These are phyloP conservation scores for Maudiozyma turicensis DNA, from an alignment of 805 yeast genomes.

Conservation along the genomic window DNA sequence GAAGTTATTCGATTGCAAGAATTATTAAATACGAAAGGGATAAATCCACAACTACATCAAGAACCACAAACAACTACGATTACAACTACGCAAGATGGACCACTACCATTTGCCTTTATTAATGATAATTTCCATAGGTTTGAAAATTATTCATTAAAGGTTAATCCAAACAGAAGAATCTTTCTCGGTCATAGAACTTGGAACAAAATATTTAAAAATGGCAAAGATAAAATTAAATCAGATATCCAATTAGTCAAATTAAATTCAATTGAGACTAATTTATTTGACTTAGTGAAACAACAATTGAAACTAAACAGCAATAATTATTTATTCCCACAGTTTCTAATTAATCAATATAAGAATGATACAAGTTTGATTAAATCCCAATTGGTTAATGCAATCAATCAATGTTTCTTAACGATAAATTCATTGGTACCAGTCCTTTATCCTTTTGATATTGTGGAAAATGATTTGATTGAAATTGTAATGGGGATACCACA, in stretches of 20 bases:
- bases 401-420: slow-evolving; percentile 9
- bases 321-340: slow-evolving; percentile 13
- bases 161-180: slow-evolving; percentile 4
- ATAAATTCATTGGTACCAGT: slow-evolving; percentile 20
- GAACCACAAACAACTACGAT: not conserved
- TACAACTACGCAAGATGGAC: not conserved
- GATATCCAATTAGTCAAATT: not conserved
- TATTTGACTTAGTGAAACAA: slow-evolving; percentile 5
- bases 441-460: slow-evolving; percentile 14
- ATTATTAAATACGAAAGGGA: slow-evolving; percentile 1
- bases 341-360: slow-evolving; percentile 12
- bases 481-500: not conserved
- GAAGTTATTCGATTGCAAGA: slow-evolving; percentile 53
- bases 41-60: not conserved
- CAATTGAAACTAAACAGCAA: slow-evolving; percentile 14
- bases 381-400: slow-evolving; percentile 5
- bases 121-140: slow-evolving; percentile 22
- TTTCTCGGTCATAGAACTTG: slow-evolving; percentile 23
- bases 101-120: slow-evolving; percentile 13
- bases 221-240: not conserved
- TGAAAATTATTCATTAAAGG: slow-evolving; percentile 10
- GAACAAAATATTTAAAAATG: slow-evolving; percentile 8
- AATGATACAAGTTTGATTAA: slow-evolving; percentile 6
- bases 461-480: slow-evolving; percentile 7
- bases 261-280: slow-evolving; percentile 1